phyloP scores from a whole-genome alignment of 2,329 filamentous ascomycete genomes.

The Microcyclospora pomicola region DNA sequence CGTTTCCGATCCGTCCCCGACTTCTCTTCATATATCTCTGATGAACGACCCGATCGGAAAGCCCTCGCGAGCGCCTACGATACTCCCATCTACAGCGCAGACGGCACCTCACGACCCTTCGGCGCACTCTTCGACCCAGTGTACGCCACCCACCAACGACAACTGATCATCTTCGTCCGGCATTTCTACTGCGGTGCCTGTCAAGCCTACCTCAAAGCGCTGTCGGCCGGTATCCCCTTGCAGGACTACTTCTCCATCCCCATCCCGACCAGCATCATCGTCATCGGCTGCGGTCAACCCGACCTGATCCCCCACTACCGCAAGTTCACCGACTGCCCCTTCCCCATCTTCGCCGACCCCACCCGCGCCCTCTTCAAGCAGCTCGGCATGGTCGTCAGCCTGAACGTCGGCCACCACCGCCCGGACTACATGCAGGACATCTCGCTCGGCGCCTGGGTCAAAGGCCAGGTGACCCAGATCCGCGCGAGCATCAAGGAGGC shows the following conservation, averaged over 20 bases:
- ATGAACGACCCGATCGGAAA: constrained; percentile 21
- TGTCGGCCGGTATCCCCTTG: constrained; percentile 22
- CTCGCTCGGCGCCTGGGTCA: constrained; percentile 15
- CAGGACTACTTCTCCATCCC: constrained; percentile 24
- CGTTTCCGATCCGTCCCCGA: constrained; percentile 20
- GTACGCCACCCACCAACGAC: constrained; percentile 22
- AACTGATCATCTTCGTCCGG: constrained; percentile 27
- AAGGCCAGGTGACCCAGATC: constrained; percentile 19
- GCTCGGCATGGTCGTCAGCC: constrained; percentile 21
- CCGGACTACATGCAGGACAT: constrained; percentile 27
- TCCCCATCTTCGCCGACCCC: constrained; percentile 26
- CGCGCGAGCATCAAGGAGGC: constrained; percentile 14
- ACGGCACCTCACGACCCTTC: constrained; percentile 48
- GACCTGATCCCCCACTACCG: constrained; percentile 25
- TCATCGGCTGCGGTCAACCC: constrained; percentile 26
- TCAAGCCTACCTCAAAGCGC: constrained; percentile 24
- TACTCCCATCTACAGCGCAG: constrained; percentile 42
- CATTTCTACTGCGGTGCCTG: constrained; percentile 31
- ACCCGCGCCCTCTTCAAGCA: constrained; percentile 22
- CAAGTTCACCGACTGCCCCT: constrained; percentile 22
- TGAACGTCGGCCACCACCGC: constrained; percentile 19
- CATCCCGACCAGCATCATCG: constrained; percentile 23
- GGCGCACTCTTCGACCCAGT: constrained; percentile 47
- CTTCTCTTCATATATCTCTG: constrained; percentile 13
- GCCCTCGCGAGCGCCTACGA: constrained; percentile 21